Evolutionary conservation across 1,139 yeast species (phyloP), one percentile per base, ranked within the genome.

Genomic region (Yamadazyma mexicana): DNA sequence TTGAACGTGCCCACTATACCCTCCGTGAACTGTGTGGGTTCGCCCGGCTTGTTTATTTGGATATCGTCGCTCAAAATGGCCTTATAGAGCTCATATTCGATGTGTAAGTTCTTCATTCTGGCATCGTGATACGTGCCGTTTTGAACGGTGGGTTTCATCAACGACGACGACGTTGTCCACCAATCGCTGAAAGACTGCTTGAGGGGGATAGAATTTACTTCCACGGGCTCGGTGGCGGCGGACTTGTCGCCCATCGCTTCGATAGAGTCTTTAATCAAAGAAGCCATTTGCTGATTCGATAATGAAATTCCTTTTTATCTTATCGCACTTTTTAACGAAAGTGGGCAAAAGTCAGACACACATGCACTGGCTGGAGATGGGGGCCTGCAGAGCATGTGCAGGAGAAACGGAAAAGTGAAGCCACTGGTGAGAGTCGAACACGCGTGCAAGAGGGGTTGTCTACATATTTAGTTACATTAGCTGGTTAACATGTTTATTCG

Each of bases 61-160:
- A 70, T 51, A 35, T 66, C 69, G 1, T 55, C 53, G 2, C 71
- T 58, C 12, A 70, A 50, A 14, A 70, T 56, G 2, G 72, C 62
- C 30, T 54, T 51, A 46, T 64, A 66, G 14, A 70, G 49, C 10
- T 63, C 66, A 46, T 64, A 66, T 43, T 70, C 76, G 9, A 65
- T 58, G 37, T 45, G 44, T 11, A 63, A 43, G 39, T 66, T 64
- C 24, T 51, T 51, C 17, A 50, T 40, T 33, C 58, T 49, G 4
- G 72, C 70, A 7, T 48, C 35, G 32, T 48, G 11, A 48, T 40
- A 47, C n/a, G 37, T 15, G 17, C 41, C 37, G 10, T 40, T 38
- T 3, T 38, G 26, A 18, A 45, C 31, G 1, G 61, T 48, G 2
- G 65, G 62, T 22, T 45, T 47, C 49, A 56, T 55, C 28, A 64